Evolutionary conservation across 345 rosid genomes (phyloP), one percentile per base, ranked within the genome.

Genomic region (Dipteronia dyeriana): DNA sequence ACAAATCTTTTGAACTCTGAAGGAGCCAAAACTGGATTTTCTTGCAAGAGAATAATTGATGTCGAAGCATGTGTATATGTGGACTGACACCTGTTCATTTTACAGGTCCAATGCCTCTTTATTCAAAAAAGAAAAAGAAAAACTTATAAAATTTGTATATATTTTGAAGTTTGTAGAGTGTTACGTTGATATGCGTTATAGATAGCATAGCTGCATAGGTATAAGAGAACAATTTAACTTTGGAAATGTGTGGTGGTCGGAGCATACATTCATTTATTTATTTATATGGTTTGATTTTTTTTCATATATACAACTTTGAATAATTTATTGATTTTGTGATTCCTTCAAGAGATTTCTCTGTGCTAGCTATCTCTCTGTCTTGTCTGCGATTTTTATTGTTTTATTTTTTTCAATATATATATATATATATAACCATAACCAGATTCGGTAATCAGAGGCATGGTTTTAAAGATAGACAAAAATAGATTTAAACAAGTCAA

Each of bases 1-100:
- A 47, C 74, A 76, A 65, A 75, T 74, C 81, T 81, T 81, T 81
- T 75, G 76, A 81, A 65, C 77, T 62, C 70, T 65, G 66, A 22
- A 26, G 70, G 68, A 79, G 70, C 73, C 74, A 79, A 57, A 78
- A 73, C 64, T 23, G 65, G 81, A 71, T 67, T 34, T 17, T 31
- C 14, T 1, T 11, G 59, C 25, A 78, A n/a, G 54, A 74, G 76
- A 82, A 78, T 71, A 76, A 74, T 75, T 39, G 45, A 78, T 7
- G 63, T 59, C 75, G 2, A 19, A 57, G 73, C 56, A 61, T 60
- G 39, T 63, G 39, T 34, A 3, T 34, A 2, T 29, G 31, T 74
- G 66, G n/a, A 38, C 79, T 71, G 61, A 39, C 75, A 74, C 51
- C 64, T 66, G 78, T 71, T 70, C 70, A 23, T 73, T 73, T 26